These are phyloP conservation scores for Blastomyces percursus DNA, from an alignment of 2,329 filamentous ascomycete species.

Conservation along the genomic window DNA sequence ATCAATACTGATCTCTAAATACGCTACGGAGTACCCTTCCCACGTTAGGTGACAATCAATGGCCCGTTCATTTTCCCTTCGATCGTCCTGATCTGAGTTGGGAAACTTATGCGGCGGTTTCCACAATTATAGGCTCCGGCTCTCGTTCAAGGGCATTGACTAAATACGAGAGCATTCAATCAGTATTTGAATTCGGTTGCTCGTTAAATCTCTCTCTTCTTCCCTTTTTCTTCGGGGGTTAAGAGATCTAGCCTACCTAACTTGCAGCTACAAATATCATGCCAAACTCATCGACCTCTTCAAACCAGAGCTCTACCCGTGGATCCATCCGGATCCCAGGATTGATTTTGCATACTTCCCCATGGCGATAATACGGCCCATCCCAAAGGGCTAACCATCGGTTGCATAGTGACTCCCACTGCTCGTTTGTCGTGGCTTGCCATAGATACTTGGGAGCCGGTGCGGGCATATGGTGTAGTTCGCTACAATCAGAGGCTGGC, in stretches of 20 bases:
- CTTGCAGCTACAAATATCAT: constrained; percentile 31
- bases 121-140: neutral
- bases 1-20: neutral
- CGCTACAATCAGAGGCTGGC: constrained; percentile 27
- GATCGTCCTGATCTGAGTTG: neutral
- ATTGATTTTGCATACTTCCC: constrained; percentile 23
- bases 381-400: constrained; percentile 29
- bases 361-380: constrained; percentile 20
- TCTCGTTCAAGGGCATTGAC: neutral
- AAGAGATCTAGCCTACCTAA: constrained; percentile 15
- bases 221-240: neutral
- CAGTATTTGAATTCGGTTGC: neutral
- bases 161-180: neutral
- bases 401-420: constrained; percentile 27
- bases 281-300: constrained; percentile 35
- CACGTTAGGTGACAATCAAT: neutral
- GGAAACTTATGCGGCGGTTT: neutral
- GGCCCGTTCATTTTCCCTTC: neutral
- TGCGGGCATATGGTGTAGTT: constrained; percentile 31
- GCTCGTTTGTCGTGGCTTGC: constrained; percentile 23
- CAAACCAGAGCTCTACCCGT: constrained; percentile 31
- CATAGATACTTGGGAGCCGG: constrained; percentile 32
- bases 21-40: neutral
- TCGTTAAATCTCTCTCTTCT: neutral
- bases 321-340: constrained; percentile 23